A percentile compares a stretch with the other conserved stretches of the same genome.
phyloP scores from a whole-genome alignment of 345 rosid genomes.

The Eucalyptus coolabah region DNA sequence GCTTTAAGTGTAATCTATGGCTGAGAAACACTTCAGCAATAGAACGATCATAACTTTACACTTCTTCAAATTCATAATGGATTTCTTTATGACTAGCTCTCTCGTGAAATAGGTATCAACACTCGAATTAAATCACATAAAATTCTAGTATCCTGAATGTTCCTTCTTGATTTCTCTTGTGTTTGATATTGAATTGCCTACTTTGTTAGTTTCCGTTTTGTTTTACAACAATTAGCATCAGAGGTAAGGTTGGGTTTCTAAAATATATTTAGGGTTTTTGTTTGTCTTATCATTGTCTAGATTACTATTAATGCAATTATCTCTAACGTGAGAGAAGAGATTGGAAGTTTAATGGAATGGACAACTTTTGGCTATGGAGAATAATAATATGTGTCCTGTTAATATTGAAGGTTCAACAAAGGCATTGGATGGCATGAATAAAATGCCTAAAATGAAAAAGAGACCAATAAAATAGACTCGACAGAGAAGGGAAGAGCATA shows the following conservation, averaged over 20 bases:
- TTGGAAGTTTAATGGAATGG: background rate
- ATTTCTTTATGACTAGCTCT: background rate
- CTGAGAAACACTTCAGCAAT: background rate
- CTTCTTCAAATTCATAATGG: background rate
- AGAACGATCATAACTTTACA: background rate
- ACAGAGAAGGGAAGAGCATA: background rate
- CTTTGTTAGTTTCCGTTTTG: background rate
- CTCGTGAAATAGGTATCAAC: background rate
- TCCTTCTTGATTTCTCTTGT: background rate
- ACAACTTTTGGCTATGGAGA: background rate
- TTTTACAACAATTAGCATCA: background rate
- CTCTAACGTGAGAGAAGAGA: background rate
- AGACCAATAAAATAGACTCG: background rate
- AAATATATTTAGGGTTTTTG: background rate
- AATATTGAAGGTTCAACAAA: background rate
- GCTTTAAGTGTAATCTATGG: background rate
- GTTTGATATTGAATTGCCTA: background rate
- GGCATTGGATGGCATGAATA: background rate
- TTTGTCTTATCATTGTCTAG: background rate
- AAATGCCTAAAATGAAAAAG: background rate
- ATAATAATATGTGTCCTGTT: background rate
- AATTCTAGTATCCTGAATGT: background rate
- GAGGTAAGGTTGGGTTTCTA: background rate
- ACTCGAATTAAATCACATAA: background rate
- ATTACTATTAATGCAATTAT: background rate